phyloP scores from a whole-genome alignment of 2,329 filamentous ascomycete species.

The Cryoendolithus antarcticus region DNA sequence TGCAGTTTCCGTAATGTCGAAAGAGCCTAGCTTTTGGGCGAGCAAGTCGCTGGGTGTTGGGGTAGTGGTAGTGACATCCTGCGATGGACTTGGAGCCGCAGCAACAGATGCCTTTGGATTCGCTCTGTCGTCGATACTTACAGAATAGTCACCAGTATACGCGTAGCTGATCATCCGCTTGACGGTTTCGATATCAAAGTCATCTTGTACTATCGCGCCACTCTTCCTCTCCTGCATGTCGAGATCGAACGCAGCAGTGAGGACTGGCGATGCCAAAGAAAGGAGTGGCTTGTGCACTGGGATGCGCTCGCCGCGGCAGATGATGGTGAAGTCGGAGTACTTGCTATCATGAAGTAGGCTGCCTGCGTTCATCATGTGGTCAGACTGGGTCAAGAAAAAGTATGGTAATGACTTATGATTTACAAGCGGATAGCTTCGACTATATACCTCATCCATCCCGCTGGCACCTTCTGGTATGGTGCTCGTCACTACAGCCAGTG shows the following conservation, averaged over 20 bases:
- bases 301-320: slow-evolving; percentile 6
- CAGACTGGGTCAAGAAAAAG: no score
- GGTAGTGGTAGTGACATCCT: neutral
- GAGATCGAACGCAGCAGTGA: slow-evolving; percentile 3
- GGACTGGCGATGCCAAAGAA: slow-evolving; percentile 7
- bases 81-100: neutral
- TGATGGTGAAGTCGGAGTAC: slow-evolving; percentile 9
- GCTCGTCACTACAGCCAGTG: no score
- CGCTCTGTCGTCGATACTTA: neutral
- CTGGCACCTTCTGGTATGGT: no score
- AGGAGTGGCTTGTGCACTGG: slow-evolving; percentile 11
- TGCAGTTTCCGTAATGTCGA: neutral
- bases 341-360: neutral
- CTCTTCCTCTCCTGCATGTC: slow-evolving; percentile 4
- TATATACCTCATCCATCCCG: no score
- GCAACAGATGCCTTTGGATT: neutral
- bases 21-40: neutral
- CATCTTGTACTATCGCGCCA: slow-evolving; percentile 6
- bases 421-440: no score
- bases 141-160: slow-evolving; percentile 5
- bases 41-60: neutral
- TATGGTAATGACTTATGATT: no score
- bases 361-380: no score
- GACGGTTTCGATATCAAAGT: slow-evolving; percentile 8
- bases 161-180: slow-evolving; percentile 9